Base-by-base conservation (phyloP, 2,329 filamentous ascomycete genomes). In the Basipetospora chlamydospora region DNA sequence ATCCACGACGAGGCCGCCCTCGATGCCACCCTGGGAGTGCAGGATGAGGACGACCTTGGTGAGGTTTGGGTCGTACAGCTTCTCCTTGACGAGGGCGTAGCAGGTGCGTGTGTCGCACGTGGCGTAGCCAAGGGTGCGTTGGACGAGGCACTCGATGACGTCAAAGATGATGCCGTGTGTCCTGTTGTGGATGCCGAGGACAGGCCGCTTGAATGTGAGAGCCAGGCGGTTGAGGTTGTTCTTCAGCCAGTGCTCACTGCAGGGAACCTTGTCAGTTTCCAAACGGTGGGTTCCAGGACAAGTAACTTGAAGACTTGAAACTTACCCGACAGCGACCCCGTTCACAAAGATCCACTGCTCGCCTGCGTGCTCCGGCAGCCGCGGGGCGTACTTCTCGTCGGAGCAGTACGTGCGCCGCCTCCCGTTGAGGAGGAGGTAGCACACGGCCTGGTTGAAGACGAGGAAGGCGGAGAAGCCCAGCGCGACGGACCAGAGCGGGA, bases 271-370 rank as follows among this genome's bases (percentile, higher is more conserved):
- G 22, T 23, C 11, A 23, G 22, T 23, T 23, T 23, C 22, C 22
- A n/a, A n/a, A n/a, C n/a, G n/a, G n/a, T n/a, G n/a, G n/a, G n/a
- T n/a, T n/a, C n/a, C n/a, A n/a, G n/a, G n/a, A 11, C 28, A 9
- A 6, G 13, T 17, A 13, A 18, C 17, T 20, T 23, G 12, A 17
- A 35, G 4, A 2, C 23, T 23, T 11, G 6, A 11, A 23, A 59
- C 66, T 41, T 55, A 76, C 71, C 67, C 70, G 23, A 67, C 66
- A 8, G 67, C 72, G 20, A 86, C 73, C 1, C 82, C 82, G 47
- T 87, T 87, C 35, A 87, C 54, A 49, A 81, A 87, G n/a, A 87
- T 64, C 82, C 82, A 88, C 47, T 77, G 69, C 56, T 87, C 81
- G 36, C 73, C 62, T 9, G 61, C 59, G 50, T 73, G 66, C 43